Conservation (phyloP, 495 filamentous ascomycete genomes). For the Podospora appendiculata region DNA sequence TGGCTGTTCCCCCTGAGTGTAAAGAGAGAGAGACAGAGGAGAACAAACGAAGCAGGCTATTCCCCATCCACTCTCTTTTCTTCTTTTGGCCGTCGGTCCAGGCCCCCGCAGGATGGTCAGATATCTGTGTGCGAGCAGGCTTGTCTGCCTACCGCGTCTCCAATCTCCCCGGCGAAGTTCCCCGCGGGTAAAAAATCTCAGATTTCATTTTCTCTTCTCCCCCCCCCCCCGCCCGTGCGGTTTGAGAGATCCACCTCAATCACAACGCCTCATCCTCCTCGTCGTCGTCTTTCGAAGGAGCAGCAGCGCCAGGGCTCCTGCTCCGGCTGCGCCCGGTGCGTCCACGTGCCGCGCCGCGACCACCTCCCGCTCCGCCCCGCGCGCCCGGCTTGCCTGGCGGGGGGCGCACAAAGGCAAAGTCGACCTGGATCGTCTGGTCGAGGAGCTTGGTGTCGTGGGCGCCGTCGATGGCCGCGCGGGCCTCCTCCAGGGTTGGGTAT, state of each 20-base stretch:
- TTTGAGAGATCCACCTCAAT: not conserved
- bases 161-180: not conserved
- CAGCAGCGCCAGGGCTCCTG: conserved; percentile 29
- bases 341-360: conserved; percentile 31
- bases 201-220: not conserved
- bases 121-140: not conserved
- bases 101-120: no score
- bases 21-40: not conserved
- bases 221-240: no score
- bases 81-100: no score
- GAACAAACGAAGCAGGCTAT: not conserved
- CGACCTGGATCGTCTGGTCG: conserved; percentile 84
- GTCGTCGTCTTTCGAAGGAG: not conserved
- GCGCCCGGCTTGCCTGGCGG: conserved; percentile 61
- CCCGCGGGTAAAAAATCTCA: not conserved
- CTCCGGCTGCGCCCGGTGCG: conserved; percentile 41
- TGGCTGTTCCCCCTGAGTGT: not conserved
- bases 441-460: conserved; percentile 76
- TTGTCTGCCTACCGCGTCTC: not conserved
- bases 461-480: conserved; percentile 75
- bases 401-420: conserved; percentile 95
- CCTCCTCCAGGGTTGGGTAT: conserved; percentile 82
- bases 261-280: conserved; percentile 17
- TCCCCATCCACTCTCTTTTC: not conserved
- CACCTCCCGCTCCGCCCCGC: conserved; percentile 42